A percentile compares a stretch with the other conserved stretches of the same genome.
Conservation (phyloP, 1,139 yeast species). For the Yamadazyma dendronema region DNA sequence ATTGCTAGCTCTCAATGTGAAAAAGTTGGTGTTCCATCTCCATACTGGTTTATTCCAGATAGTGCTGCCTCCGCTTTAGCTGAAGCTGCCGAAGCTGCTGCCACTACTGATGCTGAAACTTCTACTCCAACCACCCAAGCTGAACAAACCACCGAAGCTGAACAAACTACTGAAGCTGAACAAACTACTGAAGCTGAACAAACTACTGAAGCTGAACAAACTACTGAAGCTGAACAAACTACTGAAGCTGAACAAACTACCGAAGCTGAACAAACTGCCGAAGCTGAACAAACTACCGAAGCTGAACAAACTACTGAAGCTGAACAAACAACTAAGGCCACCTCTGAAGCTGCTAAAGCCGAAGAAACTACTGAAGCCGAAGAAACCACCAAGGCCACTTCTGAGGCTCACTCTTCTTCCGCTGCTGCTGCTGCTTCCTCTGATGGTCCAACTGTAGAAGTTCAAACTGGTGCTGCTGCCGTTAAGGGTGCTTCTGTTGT, state of each 20-base stretch:
- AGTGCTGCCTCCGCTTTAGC: constrained; percentile 32
- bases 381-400: constrained; percentile 4
- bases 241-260: constrained; percentile 8
- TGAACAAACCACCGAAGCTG: constrained; percentile 12
- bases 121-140: constrained; percentile 8
- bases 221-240: constrained; percentile 3
- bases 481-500: constrained; percentile 13
- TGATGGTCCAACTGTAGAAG: constrained; percentile 10
- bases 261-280: constrained; percentile 10
- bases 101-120: constrained; percentile 8
- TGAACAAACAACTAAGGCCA: constrained; percentile 3
- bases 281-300: constrained; percentile 12
- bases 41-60: constrained; percentile 44
- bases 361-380: constrained; percentile 6
- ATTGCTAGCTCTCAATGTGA: constrained; percentile 43
- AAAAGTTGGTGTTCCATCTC: constrained; percentile 42
- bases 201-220: constrained; percentile 6
- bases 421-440: constrained; percentile 11
- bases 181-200: constrained; percentile 3
- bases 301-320: constrained; percentile 6
- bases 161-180: constrained; percentile 11
- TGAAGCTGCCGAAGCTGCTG: constrained; percentile 15
- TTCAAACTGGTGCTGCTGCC: constrained; percentile 16
- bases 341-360: constrained; percentile 7
- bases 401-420: constrained; percentile 5